These are phyloP conservation scores for Psilocybe cyanescens DNA, from an alignment of 768 basidiomycete genomes.

Conservation along the genomic window DNA sequence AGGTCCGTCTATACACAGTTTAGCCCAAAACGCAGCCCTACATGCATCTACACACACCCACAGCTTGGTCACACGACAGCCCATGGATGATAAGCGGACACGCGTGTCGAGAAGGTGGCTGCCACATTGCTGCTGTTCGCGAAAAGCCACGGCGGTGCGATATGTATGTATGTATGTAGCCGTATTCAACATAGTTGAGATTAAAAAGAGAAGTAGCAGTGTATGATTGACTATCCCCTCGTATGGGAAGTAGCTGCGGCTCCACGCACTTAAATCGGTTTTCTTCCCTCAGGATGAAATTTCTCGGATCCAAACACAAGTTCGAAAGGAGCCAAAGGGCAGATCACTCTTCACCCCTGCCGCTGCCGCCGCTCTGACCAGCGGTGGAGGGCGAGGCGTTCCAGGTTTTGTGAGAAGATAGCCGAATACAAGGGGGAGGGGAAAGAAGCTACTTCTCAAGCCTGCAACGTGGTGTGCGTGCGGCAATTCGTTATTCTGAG, in stretches of 20 bases:
- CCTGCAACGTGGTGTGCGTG: slow-evolving; percentile 9
- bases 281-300: neutral
- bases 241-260: neutral
- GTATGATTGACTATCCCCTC: no score
- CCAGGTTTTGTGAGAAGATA: neutral
- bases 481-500: neutral
- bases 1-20: neutral
- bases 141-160: neutral
- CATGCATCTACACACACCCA: slow-evolving; percentile 14
- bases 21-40: neutral
- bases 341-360: neutral
- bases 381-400: neutral
- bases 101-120: neutral
- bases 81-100: neutral
- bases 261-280: neutral
- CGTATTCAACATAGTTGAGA: no score
- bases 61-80: slow-evolving; percentile 1
- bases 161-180: no score
- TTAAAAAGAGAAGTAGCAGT: no score
- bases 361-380: neutral
- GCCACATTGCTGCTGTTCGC: neutral
- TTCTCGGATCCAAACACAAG: neutral
- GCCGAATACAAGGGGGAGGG: neutral
- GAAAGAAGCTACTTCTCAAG: neutral
- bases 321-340: neutral